These are phyloP conservation scores for Penicillium arizonense DNA, from an alignment of 495 filamentous ascomycete species.

Conservation along the genomic window DNA sequence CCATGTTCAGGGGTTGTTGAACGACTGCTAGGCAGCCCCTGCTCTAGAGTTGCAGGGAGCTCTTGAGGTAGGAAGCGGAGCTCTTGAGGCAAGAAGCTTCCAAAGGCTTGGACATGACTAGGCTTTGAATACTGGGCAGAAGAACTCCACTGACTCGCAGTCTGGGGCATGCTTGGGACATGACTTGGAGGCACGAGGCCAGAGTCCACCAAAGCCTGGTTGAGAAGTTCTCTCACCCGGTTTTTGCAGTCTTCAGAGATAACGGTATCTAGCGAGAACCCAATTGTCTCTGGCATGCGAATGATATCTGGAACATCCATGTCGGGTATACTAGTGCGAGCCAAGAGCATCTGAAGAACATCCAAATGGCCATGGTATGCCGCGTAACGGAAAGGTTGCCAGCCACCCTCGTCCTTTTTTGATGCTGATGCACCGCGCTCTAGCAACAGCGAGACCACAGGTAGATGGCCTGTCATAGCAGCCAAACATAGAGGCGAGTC, in stretches of 20 bases:
- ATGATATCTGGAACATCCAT: slow-evolving; percentile 10
- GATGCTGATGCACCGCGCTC: slow-evolving; percentile 33
- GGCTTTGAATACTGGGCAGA: not conserved
- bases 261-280: slow-evolving; percentile 22
- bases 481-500: slow-evolving; percentile 45
- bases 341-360: slow-evolving; percentile 27
- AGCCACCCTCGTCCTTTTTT: slow-evolving; percentile 41
- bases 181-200: not conserved
- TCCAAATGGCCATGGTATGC: slow-evolving; percentile 39
- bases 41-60: slow-evolving; percentile 27
- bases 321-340: slow-evolving; percentile 12
- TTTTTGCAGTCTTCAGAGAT: slow-evolving; percentile 23
- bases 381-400: slow-evolving; percentile 40
- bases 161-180: not conserved
- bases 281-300: slow-evolving; percentile 19
- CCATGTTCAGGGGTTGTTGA: slow-evolving; percentile 27
- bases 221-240: slow-evolving; percentile 18
- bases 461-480: slow-evolving; percentile 37
- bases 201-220: slow-evolving; percentile 2
- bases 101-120: not conserved
- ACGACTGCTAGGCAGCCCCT: slow-evolving; percentile 22
- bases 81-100: slow-evolving; percentile 16
- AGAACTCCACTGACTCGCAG: not conserved
- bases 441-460: slow-evolving; percentile 37
- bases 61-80: slow-evolving; percentile 22